Percentiles rank a stretch among this genome's conserved stretches.
Conservation (phyloP, 148 eudicot species). For the Diospyros kaki region DNA sequence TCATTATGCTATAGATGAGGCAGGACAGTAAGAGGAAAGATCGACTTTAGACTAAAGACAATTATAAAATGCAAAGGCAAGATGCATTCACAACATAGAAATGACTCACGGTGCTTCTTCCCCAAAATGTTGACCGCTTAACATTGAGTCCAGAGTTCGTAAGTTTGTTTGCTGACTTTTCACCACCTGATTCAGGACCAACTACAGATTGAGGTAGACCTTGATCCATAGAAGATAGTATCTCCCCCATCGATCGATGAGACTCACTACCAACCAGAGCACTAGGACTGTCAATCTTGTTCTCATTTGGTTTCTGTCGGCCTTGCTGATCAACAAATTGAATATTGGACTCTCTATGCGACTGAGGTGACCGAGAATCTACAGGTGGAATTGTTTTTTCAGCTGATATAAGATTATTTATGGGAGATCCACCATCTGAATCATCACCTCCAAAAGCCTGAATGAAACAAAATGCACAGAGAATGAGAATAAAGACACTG, state of each 20-base stretch:
- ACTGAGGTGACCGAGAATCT: slow-evolving; percentile 40
- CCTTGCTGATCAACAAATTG: slow-evolving; percentile 40
- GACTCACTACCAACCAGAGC: slow-evolving; percentile 37
- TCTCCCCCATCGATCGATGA: slow-evolving; percentile 72
- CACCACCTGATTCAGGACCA: slow-evolving; percentile 52
- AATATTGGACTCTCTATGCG: slow-evolving; percentile 32
- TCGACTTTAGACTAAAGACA: neutral
- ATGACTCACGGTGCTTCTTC: slow-evolving; percentile 68
- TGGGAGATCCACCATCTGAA: slow-evolving; percentile 62
- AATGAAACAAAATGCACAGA: neutral
- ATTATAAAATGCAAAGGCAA: neutral
- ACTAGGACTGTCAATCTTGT: slow-evolving; percentile 35
- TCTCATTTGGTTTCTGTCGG: slow-evolving; percentile 37
- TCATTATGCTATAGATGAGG: neutral
- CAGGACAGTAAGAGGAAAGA: neutral
- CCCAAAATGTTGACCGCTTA: slow-evolving; percentile 80
- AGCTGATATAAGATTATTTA: slow-evolving; percentile 31
- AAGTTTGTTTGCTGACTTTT: slow-evolving; percentile 51
- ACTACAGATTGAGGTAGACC: slow-evolving; percentile 56
- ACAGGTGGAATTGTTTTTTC: slow-evolving; percentile 42
- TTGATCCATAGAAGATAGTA: slow-evolving; percentile 77
- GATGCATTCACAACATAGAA: neutral
- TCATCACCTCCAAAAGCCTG: slow-evolving; percentile 67
- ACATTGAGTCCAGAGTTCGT: slow-evolving; percentile 40
- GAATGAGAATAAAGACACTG: neutral